phyloP scores from a whole-genome alignment of 805 yeast species.

The Blastobotrys peoriensis region DNA sequence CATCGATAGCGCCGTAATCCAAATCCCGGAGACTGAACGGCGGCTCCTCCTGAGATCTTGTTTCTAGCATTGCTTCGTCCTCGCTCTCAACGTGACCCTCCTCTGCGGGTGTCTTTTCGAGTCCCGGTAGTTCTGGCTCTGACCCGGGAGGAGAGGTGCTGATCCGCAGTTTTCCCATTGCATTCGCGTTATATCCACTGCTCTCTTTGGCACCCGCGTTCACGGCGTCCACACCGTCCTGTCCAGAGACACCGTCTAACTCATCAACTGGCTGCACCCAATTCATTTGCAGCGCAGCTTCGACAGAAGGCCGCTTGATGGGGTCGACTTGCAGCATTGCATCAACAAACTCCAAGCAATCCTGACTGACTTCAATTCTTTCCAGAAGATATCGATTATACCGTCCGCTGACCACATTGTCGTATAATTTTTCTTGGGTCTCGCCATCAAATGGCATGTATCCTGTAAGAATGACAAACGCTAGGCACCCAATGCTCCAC shows the following conservation, averaged over 20 bases:
- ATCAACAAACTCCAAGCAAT: constrained; percentile 67
- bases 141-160: neutral
- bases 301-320: constrained; percentile 61
- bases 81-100: constrained; percentile 14
- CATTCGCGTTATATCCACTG: neutral
- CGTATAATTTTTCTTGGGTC: constrained; percentile 79
- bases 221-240: neutral
- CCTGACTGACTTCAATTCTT: constrained; percentile 54
- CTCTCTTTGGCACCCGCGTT: neutral
- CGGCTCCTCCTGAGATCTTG: neutral
- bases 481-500: constrained; percentile 96
- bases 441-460: constrained; percentile 93
- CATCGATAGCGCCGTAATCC: constrained; percentile 18
- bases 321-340: constrained; percentile 75
- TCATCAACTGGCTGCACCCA: constrained; percentile 52
- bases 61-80: neutral
- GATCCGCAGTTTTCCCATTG: neutral
- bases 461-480: constrained; percentile 85
- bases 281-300: constrained; percentile 66
- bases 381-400: constrained; percentile 63
- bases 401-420: constrained; percentile 68
- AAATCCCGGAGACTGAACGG: constrained; percentile 18
- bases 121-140: neutral
- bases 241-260: constrained; percentile 20
- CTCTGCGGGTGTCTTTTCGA: constrained; percentile 4